These are phyloP conservation scores for Clarireedia hainanense DNA, from an alignment of 2,329 filamentous ascomycete species.

Conservation along the genomic window DNA sequence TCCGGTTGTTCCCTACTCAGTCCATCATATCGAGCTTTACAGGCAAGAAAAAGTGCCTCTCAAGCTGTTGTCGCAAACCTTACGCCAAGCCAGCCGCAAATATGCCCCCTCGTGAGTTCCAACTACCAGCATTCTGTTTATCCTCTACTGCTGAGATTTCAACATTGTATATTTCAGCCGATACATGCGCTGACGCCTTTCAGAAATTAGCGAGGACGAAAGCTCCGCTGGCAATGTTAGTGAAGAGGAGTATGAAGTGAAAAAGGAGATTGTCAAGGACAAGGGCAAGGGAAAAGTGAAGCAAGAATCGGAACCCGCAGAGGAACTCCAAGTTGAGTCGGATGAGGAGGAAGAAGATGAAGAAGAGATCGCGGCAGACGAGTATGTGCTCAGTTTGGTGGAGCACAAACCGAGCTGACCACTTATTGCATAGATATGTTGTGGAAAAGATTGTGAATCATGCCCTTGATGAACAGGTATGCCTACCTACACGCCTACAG, in stretches of 20 bases:
- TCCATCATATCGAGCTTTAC: not conserved
- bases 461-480: constrained; percentile 48
- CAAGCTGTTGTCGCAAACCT: not conserved
- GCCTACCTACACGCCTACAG: constrained; percentile 14
- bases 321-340: constrained; percentile 20
- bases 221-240: constrained; percentile 31
- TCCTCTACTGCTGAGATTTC: not conserved
- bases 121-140: not conserved
- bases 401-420: constrained; percentile 12
- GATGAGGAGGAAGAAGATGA: constrained; percentile 31
- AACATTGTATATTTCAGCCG: constrained; percentile 4
- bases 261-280: not conserved
- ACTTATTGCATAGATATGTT: constrained; percentile 47
- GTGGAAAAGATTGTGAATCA: constrained; percentile 69
- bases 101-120: constrained; percentile 29
- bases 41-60: not conserved
- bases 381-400: constrained; percentile 30
- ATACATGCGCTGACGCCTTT: constrained; percentile 15
- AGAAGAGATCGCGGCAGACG: constrained; percentile 34
- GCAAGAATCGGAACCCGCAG: constrained; percentile 18
- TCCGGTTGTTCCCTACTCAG: not conserved
- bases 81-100: not conserved
- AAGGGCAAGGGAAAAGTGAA: constrained; percentile 17
- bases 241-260: constrained; percentile 10
- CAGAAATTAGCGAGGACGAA: constrained; percentile 26